A percentile compares a stretch with the other conserved stretches of the same genome.
phyloP scores from a whole-genome alignment of 2,329 filamentous ascomycete genomes.

The Penicillium decumbens region DNA sequence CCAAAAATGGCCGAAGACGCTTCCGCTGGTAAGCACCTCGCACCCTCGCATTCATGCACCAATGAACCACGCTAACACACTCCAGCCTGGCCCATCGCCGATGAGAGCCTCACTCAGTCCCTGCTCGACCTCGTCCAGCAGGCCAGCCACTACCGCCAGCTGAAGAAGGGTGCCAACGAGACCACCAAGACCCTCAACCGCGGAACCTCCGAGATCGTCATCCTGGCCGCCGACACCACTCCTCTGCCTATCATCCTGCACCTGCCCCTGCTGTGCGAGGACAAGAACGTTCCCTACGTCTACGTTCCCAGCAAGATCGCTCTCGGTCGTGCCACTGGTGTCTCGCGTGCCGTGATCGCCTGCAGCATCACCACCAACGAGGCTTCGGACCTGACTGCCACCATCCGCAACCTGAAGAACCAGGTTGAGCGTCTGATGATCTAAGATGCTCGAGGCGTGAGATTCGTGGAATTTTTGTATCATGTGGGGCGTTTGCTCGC shows the following conservation, averaged over 20 bases:
- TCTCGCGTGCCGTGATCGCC: slow-evolving; percentile 80
- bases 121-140: slow-evolving; percentile 79
- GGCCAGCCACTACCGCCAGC: slow-evolving; percentile 58
- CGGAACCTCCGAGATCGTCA: slow-evolving; percentile 81
- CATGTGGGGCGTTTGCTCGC: not conserved
- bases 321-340: slow-evolving; percentile 83
- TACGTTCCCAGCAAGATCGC: slow-evolving; percentile 75
- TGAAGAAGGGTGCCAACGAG: slow-evolving; percentile 88
- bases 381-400: slow-evolving; percentile 75
- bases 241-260: slow-evolving; percentile 86
- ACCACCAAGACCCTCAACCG: slow-evolving; percentile 84
- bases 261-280: slow-evolving; percentile 79
- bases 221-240: slow-evolving; percentile 82
- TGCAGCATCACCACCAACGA: slow-evolving; percentile 89
- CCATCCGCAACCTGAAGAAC: slow-evolving; percentile 85
- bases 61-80: not conserved
- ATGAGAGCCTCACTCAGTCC: slow-evolving; percentile 70
- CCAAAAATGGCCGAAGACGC: slow-evolving; percentile 32
- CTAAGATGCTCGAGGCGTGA: slow-evolving; percentile 46
- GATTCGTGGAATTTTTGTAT: slow-evolving; percentile 9
- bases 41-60: not conserved
- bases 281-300: slow-evolving; percentile 67
- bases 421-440: slow-evolving; percentile 96
- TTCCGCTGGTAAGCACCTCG: not conserved
- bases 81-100: slow-evolving; percentile 64